A percentile compares a stretch with the other conserved stretches of the same genome.
Conservation (phyloP, 1,139 yeast genomes). For the Barnettozyma hawaiiensis region DNA sequence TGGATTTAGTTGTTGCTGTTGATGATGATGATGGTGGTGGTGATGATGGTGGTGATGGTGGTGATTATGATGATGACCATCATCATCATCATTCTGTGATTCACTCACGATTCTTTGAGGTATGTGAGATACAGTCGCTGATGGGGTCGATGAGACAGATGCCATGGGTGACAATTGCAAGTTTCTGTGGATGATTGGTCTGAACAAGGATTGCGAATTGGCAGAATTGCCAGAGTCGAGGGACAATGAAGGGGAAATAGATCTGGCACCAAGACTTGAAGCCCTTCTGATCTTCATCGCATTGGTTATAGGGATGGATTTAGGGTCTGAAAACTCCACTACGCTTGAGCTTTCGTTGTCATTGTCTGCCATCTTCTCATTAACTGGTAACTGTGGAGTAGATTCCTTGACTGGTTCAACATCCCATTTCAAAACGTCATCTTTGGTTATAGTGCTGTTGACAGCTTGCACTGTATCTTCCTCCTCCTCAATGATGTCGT, state of each 20-base stretch:
- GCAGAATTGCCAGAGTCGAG: constrained; percentile 23
- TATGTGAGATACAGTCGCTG: constrained; percentile 14
- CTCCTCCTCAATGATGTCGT: constrained; percentile 18
- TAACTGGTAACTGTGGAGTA: not conserved
- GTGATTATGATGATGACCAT: too few species aligned
- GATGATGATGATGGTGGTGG: not conserved
- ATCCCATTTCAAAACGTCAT: constrained; percentile 27
- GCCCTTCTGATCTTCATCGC: not conserved
- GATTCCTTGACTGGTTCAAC: constrained; percentile 13
- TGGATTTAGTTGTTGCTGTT: constrained; percentile 9
- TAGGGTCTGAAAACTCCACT: constrained; percentile 17
- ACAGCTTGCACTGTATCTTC: constrained; percentile 21
- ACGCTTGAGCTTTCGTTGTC: constrained; percentile 8
- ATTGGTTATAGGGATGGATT: constrained; percentile 9
- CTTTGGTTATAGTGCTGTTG: constrained; percentile 30
- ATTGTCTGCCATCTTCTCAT: constrained; percentile 2
- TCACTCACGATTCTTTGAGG: constrained; percentile 2
- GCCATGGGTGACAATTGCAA: constrained; percentile 16
- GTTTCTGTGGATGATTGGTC: constrained; percentile 21
- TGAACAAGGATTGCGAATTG: constrained; percentile 12
- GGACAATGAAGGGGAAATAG: constrained; percentile 24
- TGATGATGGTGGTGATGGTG: not conserved
- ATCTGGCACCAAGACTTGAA: constrained; percentile 11
- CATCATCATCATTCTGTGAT: not conserved
- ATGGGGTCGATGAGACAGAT: constrained; percentile 22